Evolutionary conservation across 805 yeast species (phyloP), one percentile per base, ranked within the genome.

Genomic region (Monosporozyma solicola): DNA sequence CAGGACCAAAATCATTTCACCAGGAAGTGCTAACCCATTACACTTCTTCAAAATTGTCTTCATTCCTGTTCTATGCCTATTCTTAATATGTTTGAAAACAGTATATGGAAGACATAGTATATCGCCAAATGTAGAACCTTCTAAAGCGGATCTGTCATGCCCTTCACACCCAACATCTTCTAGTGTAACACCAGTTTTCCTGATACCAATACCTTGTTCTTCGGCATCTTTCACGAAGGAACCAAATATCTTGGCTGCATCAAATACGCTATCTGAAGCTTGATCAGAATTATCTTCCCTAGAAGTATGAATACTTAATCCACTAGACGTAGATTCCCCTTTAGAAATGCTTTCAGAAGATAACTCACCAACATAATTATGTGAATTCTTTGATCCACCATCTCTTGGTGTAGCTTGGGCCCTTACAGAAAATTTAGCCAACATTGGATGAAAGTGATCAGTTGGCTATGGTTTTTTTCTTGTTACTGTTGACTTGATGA

Each of bases 1-100:
- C 37, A 83, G 67, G 6, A 85, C 90, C 49, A 85, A 71, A 32
- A 82, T 75, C 82, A 84, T 77, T 60, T 84, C 89, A 59, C 90
- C 89, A 1, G 85, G 78, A 51, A 74, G 70, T 9, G 80, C 79
- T 69, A 65, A 59, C 59, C 52, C 72, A 71, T 66, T 77, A 72
- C 62, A 75, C 43, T 74, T 61, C 7, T 69, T 68, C 47, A 75
- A 57, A 24, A 75, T 75, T 13, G 65, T 61, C 37, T 67, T 69
- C 69, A 70, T 64, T 51, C 64, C 69, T 20, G 61, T 64, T n/a
- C 64, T 60, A 52, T 57, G 67, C 44, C 63, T 56, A 15, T 59
- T 58, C 46, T 61, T 61, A 13, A 67, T 58, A 53, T 67, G 57
- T 48, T 61, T 62, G 41, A 59, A 59, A 13, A 59, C 65, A n/a